Conservation (phyloP, 331 rosid genomes). For the Quercus tomentella region DNA sequence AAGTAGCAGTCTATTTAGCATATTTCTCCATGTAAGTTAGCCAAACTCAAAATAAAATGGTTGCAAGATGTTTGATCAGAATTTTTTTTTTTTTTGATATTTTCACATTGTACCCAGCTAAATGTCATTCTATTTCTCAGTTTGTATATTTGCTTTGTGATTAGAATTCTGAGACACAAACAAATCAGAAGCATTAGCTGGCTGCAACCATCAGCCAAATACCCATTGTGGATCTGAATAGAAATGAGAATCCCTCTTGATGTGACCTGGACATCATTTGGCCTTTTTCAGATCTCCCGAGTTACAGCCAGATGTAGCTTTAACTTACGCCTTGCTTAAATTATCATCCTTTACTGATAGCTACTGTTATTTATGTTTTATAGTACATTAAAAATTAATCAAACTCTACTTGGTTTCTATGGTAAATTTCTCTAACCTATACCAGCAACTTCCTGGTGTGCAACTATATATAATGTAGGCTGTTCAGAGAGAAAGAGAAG, state of each 20-base stretch:
- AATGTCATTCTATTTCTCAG: not conserved
- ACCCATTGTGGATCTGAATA: not conserved
- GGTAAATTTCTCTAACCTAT: not conserved
- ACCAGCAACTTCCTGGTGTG: constrained; percentile 2
- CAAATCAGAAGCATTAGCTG: not conserved
- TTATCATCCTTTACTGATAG: too few relatives aligned
- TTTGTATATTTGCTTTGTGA: not conserved
- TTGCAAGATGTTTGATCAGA: not conserved
- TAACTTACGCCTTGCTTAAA: too few relatives aligned
- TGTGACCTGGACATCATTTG: not conserved
- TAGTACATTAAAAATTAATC: not conserved
- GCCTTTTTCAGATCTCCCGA: not conserved
- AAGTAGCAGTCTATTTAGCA: not conserved
- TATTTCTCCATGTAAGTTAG: not conserved
- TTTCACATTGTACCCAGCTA: not conserved
- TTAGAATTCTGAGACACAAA: not conserved
- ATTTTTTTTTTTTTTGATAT: not conserved
- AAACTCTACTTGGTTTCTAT: not conserved
- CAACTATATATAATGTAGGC: constrained; percentile 35
- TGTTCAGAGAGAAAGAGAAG: constrained; percentile 88
- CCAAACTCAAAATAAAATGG: not conserved
- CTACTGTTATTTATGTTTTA: not conserved
- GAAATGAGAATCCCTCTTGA: not conserved
- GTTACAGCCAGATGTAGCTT: not conserved
- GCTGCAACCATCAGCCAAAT: not conserved